Base-by-base conservation (phyloP, 129 eudicot species). In the Logfia minima region DNA sequence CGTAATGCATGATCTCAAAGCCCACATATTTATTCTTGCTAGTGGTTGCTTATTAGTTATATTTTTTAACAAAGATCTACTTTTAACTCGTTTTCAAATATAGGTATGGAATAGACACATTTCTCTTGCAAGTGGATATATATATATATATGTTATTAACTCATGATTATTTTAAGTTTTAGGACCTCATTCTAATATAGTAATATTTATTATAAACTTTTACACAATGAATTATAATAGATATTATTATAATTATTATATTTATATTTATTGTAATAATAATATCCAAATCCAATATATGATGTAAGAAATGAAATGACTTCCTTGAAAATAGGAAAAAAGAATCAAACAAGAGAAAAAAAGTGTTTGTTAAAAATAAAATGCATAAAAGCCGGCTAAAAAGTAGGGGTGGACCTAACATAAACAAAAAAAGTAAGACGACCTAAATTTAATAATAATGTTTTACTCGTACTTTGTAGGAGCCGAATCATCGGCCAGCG, bases 1-100 rank as follows among this genome's bases (percentile, higher is more conserved):
- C 87, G 87, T 71, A 84, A 80, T 72, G 79, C 77, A 76, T 84
- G 87, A 84, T 76, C 81, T 75, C 81, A 84, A 66, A 19, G 60
- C 75, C 80, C 77, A 83, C 73, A 59, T 66, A 77, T 56, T 39
- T 34, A 6, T 29, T 53, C 8, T 78, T 45, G 63, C 61, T 26
- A 79, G 77, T 79, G 77, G 39, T 45, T 70, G 60, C 1, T 70
- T 43, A 2, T 41, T 41, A 11, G 28, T 6, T 59, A 18, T 32
- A 23, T 24, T n/a, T n/a, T 31, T 55, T 35, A 56, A 77, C 75
- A 78, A 70, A 70, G 13, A 43, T 14, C 51, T 31, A 14, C 48
- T 78, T 77, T 78, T 69, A 58, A 59, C 70, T 61, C 74, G 35
- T 26, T 76, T 76, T 45, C 61, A 68, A 37, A 23, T 45, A 53